Evolutionary conservation across 331 rosid species (phyloP), one percentile per base, ranked within the genome.

Genomic region (Malus hybrid): DNA sequence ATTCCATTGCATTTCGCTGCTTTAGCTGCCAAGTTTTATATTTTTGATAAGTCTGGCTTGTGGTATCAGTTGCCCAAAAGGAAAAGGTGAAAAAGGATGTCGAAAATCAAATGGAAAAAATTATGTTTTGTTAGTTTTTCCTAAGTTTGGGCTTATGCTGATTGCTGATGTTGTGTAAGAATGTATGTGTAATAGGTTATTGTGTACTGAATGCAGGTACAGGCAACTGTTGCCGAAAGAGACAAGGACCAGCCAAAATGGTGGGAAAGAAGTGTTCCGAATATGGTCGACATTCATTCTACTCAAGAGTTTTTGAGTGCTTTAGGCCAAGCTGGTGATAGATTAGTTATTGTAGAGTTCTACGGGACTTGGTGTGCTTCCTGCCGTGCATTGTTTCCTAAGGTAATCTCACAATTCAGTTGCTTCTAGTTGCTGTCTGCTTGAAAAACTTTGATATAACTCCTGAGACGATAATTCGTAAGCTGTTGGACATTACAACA

Each of bases 291-390:
- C 80, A 89, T 95, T 83, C 97, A 92, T 83, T 92, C 98, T 14
- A 95, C 93, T 1, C 93, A 92, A 77, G 98, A 95, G 18, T 87
- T 95, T 80, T 87, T 95, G 72, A 80, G 57, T 78, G 92, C 99
- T 71, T 86, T 95, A 65, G 77, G 93, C 79, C 86, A 86, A 84
- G 97, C 97, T 22, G 97, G 90, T 72, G 99, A 95, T 83, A 92
- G 88, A 88, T 84, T 95, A 83, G 98, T 93, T 70, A 84, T 93
- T 79, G 97, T 91, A 70, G 98, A 89, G 75, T 87, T 89, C 82
- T 89, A 87, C 57, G 99, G 99, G 62, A 95, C 98, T 48, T 95
- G 98, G 99, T 92, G 99, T 81, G 98, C 96, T 79, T 95, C 99
- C 76, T 95, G 99, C 88, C 88, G 99, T 76, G 99, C 98, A 61